These are phyloP conservation scores for Biscutella auriculata DNA, from an alignment of 441 rosid genomes.

Conservation along the genomic window DNA sequence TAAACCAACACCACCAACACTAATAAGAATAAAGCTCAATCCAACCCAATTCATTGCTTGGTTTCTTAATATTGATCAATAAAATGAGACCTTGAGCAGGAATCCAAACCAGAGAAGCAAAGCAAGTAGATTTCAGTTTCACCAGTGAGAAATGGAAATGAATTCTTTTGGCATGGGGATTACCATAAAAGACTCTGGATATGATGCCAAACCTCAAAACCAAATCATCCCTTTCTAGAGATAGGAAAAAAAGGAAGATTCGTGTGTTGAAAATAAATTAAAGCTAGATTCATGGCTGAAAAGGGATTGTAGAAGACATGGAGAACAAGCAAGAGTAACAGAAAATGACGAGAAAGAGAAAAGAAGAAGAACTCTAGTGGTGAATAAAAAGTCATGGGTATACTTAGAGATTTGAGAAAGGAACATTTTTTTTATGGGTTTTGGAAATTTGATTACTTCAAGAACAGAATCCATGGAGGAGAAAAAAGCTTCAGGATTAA, in stretches of 20 bases:
- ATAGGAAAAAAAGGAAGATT: constrained; percentile 7
- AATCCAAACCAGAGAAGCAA: constrained; percentile 14
- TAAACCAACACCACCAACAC: constrained; percentile 22
- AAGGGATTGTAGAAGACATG: background rate
- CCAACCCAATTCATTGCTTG: constrained; percentile 43
- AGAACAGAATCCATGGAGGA: constrained; percentile 8
- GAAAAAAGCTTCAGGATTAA: background rate
- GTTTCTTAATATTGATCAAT: background rate
- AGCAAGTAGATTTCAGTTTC: constrained; percentile 13
- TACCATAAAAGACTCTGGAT: constrained; percentile 14
- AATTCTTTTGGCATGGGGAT: constrained; percentile 12
- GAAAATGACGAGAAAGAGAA: background rate
- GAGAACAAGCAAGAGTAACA: constrained; percentile 9
- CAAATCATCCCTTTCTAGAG: background rate
- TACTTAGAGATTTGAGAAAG: constrained; percentile 8
- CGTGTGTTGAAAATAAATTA: background rate
- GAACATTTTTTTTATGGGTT: constrained; percentile 4
- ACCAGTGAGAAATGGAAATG: constrained; percentile 10
- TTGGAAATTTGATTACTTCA: background rate
- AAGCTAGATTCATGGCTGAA: background rate
- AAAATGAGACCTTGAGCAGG: background rate
- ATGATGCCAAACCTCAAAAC: constrained; percentile 14
- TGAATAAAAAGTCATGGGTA: background rate
- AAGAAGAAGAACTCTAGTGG: too few species aligned
- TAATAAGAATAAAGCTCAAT: constrained; percentile 24